Conservation (phyloP, 2,329 filamentous ascomycete species). For the Botryotinia narcissicola region DNA sequence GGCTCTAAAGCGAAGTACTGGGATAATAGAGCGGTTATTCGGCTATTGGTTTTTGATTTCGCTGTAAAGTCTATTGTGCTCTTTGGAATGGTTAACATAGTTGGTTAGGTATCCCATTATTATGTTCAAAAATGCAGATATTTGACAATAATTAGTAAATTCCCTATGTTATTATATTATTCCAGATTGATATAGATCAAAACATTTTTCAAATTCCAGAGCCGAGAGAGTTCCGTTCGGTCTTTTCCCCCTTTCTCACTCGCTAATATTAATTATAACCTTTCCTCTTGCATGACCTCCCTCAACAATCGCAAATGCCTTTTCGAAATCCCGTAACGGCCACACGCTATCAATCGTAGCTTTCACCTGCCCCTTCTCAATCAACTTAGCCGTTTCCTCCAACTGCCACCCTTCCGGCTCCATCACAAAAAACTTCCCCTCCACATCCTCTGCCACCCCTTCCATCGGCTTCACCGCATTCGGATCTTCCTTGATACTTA, state of each 20-base stretch:
- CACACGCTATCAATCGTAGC: conserved; percentile 10
- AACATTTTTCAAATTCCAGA: too few species aligned
- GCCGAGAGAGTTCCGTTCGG: background rate
- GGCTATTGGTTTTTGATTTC: too few species aligned
- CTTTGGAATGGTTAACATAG: background rate
- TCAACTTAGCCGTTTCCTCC: background rate
- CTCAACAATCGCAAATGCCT: conserved; percentile 11
- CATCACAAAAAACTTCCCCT: conserved; percentile 4
- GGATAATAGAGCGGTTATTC: too few species aligned
- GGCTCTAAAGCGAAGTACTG: too few species aligned
- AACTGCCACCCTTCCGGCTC: conserved; percentile 12
- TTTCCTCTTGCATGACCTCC: conserved; percentile 13
- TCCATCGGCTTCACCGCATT: background rate
- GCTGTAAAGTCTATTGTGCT: background rate
- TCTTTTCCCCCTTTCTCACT: background rate
- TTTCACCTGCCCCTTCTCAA: background rate
- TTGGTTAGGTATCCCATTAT: background rate
- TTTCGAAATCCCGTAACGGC: conserved; percentile 5
- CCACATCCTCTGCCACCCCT: background rate
- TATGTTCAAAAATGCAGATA: background rate
- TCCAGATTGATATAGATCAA: background rate
- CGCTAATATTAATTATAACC: conserved; percentile 4
- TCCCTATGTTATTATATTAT: background rate
- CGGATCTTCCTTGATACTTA: conserved; percentile 12
- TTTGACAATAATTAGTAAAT: background rate